Evolutionary conservation across 495 filamentous ascomycete genomes (phyloP).

Genomic region (Lindgomyces ingoldianus): DNA sequence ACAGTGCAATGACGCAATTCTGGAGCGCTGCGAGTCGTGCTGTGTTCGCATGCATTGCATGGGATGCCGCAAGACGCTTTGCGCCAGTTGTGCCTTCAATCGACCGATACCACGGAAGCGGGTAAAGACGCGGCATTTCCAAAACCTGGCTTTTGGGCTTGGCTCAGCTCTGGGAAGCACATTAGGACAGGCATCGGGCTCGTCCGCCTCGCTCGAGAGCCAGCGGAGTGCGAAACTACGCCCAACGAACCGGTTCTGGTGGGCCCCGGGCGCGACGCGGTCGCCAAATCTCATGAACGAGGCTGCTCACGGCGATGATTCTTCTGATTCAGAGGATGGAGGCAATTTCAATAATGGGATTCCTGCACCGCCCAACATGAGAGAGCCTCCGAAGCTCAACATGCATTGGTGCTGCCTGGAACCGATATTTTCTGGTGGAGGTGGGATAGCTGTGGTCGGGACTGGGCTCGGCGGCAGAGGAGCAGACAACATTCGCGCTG

Average conservation of each 20-base stretch:
- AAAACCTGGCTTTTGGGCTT: constrained; percentile 31
- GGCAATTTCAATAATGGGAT: constrained; percentile 42
- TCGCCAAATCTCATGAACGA: constrained; percentile 63
- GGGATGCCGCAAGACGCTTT: constrained; percentile 63
- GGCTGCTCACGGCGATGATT: constrained; percentile 39
- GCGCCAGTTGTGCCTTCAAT: constrained; percentile 62
- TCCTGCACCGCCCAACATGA: constrained; percentile 30
- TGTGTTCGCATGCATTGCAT: constrained; percentile 66
- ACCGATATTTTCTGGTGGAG: constrained; percentile 63
- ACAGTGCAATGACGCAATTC: constrained; percentile 54
- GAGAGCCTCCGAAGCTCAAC: constrained; percentile 49
- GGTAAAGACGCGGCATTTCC: constrained; percentile 33
- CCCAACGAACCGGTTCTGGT: constrained; percentile 52
- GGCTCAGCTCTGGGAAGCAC: constrained; percentile 23
- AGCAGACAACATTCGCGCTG: constrained; percentile 59
- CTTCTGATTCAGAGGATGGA: constrained; percentile 35
- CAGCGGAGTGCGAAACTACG: constrained; percentile 7
- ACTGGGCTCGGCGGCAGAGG: constrained; percentile 52
- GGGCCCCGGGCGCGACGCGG: constrained; percentile 56
- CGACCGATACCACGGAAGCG: constrained; percentile 52
- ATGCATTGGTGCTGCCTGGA: constrained; percentile 67
- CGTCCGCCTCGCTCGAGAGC: constrained; percentile 20
- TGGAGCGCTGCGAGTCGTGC: constrained; percentile 63
- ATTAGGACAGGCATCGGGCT: constrained; percentile 37
- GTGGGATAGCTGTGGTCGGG: constrained; percentile 59